Conservation (phyloP, 306 rosid genomes). For the Arachis stenosperma region DNA sequence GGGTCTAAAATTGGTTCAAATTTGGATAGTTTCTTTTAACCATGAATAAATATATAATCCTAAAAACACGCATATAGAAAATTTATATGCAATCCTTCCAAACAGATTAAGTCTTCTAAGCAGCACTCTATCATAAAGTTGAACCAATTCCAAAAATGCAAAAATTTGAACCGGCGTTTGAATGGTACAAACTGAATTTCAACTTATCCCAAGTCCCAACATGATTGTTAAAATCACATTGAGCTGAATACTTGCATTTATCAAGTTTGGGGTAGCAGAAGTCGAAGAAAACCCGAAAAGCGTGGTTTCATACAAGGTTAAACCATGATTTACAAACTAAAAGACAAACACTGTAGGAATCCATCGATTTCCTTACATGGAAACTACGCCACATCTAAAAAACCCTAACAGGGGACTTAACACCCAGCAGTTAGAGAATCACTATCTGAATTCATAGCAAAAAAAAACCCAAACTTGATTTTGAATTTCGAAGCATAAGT, state of each 20-base stretch:
- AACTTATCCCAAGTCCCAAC: background rate
- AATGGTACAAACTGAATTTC: background rate
- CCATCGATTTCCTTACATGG: background rate
- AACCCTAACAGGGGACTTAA: conserved; percentile 35
- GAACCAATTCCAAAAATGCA: conserved; percentile 3
- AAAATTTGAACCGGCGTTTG: background rate
- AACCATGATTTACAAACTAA: background rate
- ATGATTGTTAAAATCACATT: background rate
- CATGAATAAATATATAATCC: background rate
- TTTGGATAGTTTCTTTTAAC: background rate
- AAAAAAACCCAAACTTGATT: conserved; percentile 35
- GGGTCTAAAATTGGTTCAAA: background rate
- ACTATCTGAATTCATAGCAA: conserved; percentile 31
- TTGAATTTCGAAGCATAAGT: conserved; percentile 31
- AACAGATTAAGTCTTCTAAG: conserved; percentile 14
- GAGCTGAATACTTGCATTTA: background rate
- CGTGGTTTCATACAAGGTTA: background rate
- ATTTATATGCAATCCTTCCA: conserved; percentile 31
- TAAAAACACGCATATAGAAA: conserved; percentile 5
- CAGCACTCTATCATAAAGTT: conserved; percentile 16
- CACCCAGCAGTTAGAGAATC: conserved; percentile 4
- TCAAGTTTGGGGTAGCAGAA: background rate
- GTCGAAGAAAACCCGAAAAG: background rate
- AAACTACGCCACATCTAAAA: conserved; percentile 21
- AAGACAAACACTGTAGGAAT: background rate